Base-by-base conservation (phyloP, 306 rosid species). In the Acacia acuminata region DNA sequence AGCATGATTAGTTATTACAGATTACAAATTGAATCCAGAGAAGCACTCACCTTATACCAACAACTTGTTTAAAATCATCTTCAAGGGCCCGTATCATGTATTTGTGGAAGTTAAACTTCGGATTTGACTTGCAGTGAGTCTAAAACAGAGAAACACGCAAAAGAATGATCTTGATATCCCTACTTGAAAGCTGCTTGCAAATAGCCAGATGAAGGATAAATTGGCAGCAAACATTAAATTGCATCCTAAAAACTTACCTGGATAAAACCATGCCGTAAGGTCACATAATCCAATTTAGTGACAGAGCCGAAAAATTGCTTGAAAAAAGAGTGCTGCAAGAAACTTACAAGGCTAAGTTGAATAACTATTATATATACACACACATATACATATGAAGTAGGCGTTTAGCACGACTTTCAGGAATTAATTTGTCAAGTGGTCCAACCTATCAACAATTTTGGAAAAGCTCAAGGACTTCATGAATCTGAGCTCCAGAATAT, bases 11-110 rank as follows among this genome's bases (percentile, higher is more conserved):
- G 8, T 69, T 38, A 69, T 9, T n/a, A 72, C n/a, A 27, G 27
- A 64, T 16, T 64, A 30, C 20, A 64, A 27, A 30, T 64, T 64
- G 61, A 85, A 50, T 77, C 30, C 73, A 66, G 55, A 9, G 66
- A 24, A 60, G 47, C 50, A 85, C 89, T 89, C 74, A 83, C 99
- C 98, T 95, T 86, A 95, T 95, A 36, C 98, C 98, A 60, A 95
- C 99, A 66, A 95, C 99, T 85, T 71, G 79, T 88, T 76, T 92
- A 81, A 95, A 93, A 85, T 95, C 99, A 82, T 93, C 98, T 90
- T 95, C 98, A 60, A 95, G 98, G 63, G 99, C 91, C 53, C 98
- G 92, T 47, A 93, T 87, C 99, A 95, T 92, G 88, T 93, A 95
- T 71, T 89, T 90, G 87, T 93, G 93, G 81, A 95, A 95, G 89